These are phyloP conservation scores for Saccharomyces pastorianus DNA, from an alignment of 1,139 yeast genomes.

Conservation along the genomic window DNA sequence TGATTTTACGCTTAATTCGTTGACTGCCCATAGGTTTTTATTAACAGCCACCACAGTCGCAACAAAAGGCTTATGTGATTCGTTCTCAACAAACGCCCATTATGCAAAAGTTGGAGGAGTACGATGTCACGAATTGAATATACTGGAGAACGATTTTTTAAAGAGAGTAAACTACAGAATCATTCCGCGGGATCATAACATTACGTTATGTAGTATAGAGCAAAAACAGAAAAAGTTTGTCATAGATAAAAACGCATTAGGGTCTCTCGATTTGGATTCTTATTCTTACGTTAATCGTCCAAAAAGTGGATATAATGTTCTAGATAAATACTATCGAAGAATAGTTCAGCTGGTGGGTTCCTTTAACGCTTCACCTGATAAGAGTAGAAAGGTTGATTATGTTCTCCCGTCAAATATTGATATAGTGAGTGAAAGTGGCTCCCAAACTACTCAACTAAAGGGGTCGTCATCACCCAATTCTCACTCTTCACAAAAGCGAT, in stretches of 20 bases:
- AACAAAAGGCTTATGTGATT: slow-evolving; percentile 87
- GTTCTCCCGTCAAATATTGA: slow-evolving; percentile 3
- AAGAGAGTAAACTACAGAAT: slow-evolving; percentile 72
- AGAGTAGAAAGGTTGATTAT: slow-evolving; percentile 21
- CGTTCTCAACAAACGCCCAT: slow-evolving; percentile 86
- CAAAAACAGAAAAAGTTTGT: slow-evolving; percentile 22
- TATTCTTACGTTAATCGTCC: slow-evolving; percentile 2
- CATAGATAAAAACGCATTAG: slow-evolving; percentile 7
- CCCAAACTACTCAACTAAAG: background rate
- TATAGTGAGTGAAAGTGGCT: background rate
- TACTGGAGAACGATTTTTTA: slow-evolving; percentile 81
- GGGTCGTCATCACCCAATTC: background rate
- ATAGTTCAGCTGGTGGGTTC: slow-evolving; percentile 56
- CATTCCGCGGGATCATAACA: slow-evolving; percentile 45
- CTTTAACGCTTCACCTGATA: slow-evolving; percentile 24
- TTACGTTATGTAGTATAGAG: slow-evolving; percentile 30
- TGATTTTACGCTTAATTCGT: slow-evolving; percentile 73
- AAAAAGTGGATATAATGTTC: slow-evolving; percentile 35
- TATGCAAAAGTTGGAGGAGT: slow-evolving; percentile 96
- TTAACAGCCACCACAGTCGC: slow-evolving; percentile 88
- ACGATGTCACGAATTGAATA: slow-evolving; percentile 72
- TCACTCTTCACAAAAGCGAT: background rate
- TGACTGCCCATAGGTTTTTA: slow-evolving; percentile 87
- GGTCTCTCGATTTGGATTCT: background rate
- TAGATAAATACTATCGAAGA: slow-evolving; percentile 53